Base-by-base conservation (phyloP, 2,329 filamentous ascomycete species). In the Fragosphaeria purpurea region DNA sequence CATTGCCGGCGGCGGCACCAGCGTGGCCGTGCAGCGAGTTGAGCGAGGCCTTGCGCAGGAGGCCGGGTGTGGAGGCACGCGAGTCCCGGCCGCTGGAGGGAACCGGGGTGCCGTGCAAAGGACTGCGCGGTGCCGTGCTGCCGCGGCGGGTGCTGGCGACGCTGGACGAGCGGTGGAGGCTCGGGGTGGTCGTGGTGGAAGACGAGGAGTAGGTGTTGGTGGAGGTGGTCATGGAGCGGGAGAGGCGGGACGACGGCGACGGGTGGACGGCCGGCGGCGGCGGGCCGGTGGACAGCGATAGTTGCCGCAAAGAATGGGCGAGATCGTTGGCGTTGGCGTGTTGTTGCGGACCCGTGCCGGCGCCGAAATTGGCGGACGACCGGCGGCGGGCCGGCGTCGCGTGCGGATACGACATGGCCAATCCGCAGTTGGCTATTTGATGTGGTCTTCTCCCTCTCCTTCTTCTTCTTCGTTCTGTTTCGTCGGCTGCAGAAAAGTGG, bases 21-120 rank as follows among this genome's bases (percentile, higher is more conserved):
- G 7, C 11, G 35, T 11, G 7, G 56, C 65, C 73, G 31, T 70
- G 74, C 40, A 82, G 63, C 35, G 78, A 81, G 61, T 74, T 80
- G 56, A 72, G 72, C 3, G 78, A 82, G 1, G 77, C 70, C 58
- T 80, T 81, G 33, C 75, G 71, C 40, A 77, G 63, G 6, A 82
- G 65, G 0, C 70, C 67, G 1, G 77, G 76, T 3, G 76, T 77
- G 22, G 64, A 66, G 5, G 73, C 70, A 49, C 71, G 67, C 5
- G 74, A 72, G 9, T 69, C 67, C 11, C 68, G 63, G 22, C 67
- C 64, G 52, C 57, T 60, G 59, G 53, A 31, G 58, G 58, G 7
- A 37, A 37, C 35, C 11, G 35, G 7, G 7, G 7, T 7, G 7
- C 35, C 35, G 61, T 50, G 40, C 59, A 74, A 48, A 59, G 74